Percentiles rank a stretch among this genome's conserved stretches.
Evolutionary conservation across 371 early-diverging fungal genomes (phyloP).

Genomic region (Homolaphlyctis polyrhiza): DNA sequence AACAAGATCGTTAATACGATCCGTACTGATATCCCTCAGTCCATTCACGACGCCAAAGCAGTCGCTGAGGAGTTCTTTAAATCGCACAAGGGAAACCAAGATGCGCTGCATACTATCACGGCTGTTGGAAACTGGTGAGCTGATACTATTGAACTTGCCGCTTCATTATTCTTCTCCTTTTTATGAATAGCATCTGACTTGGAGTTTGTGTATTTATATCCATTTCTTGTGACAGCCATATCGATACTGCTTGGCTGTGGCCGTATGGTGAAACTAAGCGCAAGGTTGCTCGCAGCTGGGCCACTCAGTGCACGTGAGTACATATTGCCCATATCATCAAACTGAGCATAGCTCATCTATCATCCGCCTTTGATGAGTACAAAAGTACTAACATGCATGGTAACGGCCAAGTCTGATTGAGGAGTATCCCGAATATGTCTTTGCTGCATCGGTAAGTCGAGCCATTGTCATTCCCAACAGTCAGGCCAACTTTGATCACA

Average conservation of each 20-base stretch:
- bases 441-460: constrained; percentile 65
- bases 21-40: constrained; percentile 43
- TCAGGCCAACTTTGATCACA: neutral
- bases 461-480: neutral
- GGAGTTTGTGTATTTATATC: too few species aligned
- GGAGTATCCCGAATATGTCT: constrained; percentile 78
- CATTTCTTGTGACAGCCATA: constrained; percentile 10
- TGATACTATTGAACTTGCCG: neutral
- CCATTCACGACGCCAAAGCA: constrained; percentile 51
- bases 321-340: too few species aligned
- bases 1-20: constrained; percentile 79
- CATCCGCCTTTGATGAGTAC: neutral
- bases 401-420: constrained; percentile 65
- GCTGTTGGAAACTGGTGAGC: constrained; percentile 29
- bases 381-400: neutral
- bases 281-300: constrained; percentile 89
- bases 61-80: constrained; percentile 62
- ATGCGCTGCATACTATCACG: constrained; percentile 23
- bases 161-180: too few species aligned
- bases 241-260: constrained; percentile 69
- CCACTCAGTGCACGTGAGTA: constrained; percentile 53
- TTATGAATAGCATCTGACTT: too few species aligned
- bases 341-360: neutral
- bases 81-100: constrained; percentile 13
- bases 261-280: constrained; percentile 94